Percentiles rank a stretch among this genome's conserved stretches.
Evolutionary conservation across 768 basidiomycete species (phyloP).

Genomic region (Kwoniella heveanensis): DNA sequence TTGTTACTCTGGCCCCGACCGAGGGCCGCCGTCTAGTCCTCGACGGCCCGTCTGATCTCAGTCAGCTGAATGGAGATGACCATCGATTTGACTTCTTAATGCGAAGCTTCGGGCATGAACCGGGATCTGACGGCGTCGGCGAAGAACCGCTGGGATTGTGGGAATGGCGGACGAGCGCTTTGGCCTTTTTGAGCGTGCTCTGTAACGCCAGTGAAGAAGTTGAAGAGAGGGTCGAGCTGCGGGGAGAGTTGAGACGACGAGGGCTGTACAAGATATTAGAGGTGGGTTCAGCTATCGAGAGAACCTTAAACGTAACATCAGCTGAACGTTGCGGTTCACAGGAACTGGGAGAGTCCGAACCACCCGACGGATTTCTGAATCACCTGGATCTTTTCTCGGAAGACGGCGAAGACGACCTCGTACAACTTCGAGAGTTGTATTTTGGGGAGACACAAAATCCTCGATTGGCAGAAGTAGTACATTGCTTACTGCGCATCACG

Average conservation of each 20-base stretch:
- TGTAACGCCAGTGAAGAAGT: constrained; percentile 73
- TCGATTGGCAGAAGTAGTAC: constrained; percentile 9
- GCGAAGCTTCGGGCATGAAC: constrained; percentile 59
- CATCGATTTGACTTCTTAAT: constrained; percentile 82
- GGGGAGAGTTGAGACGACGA: constrained; percentile 79
- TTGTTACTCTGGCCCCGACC: constrained; percentile 71
- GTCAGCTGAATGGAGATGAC: constrained; percentile 68
- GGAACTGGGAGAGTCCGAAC: constrained; percentile 74
- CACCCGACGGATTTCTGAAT: constrained; percentile 74
- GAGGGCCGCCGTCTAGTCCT: constrained; percentile 77
- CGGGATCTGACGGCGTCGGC: neutral
- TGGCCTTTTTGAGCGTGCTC: constrained; percentile 78
- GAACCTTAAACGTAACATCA: neutral
- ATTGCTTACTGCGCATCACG: neutral
- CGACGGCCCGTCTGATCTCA: constrained; percentile 77
- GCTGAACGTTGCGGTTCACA: constrained; percentile 47
- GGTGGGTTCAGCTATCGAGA: constrained; percentile 58
- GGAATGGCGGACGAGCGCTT: constrained; percentile 75
- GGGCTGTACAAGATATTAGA: constrained; percentile 82
- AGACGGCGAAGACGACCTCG: constrained; percentile 87
- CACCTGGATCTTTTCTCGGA: constrained; percentile 81
- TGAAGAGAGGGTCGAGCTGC: constrained; percentile 74
- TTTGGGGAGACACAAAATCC: constrained; percentile 28
- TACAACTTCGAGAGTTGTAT: constrained; percentile 69
- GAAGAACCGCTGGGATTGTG: constrained; percentile 67